Base-by-base conservation (phyloP, 2,329 filamentous ascomycete genomes). In the Colletotrichum lini region DNA sequence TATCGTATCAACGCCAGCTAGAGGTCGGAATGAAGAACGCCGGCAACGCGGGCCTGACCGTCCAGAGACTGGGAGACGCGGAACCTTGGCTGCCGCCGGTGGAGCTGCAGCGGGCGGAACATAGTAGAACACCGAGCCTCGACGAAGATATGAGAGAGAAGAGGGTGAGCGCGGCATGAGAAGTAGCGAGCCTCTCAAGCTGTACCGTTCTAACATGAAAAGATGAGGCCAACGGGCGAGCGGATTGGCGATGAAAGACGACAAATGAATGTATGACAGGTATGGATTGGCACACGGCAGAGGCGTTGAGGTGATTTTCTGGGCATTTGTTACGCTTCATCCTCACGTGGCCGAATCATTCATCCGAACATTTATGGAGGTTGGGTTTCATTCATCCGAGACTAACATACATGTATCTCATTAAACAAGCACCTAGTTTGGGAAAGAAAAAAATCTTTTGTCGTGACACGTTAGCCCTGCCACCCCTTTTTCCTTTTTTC, bases 1-100 rank as follows among this genome's bases (percentile, higher is more conserved):
- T 89, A 2, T 86, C 84, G 26, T 88, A 88, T 74, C 83, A 88
- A 75, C 81, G 83, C 56, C 88, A 90, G 74, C 68, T 88, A n/a
- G 86, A 86, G 72, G 83, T 84, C 4, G 87, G 88, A 0, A 82
- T 86, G 78, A 80, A 75, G 60, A 79, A 82, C 26, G 83, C 87
- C 0, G 86, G 84, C 0, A 81, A 79, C 38, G 80, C 82, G 3
- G 86, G 86, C 0, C 73, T 85, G 63, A 84, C 82, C 7, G 78
- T 76, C 4, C 84, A 86, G 74, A 77, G 79, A 4, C 75, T 82
- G 35, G 83, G 82, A 2, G 82, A 85, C 67, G 75, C 80, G 5
- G 73, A 74, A n/a, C 69, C 69, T 23, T 73, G 72, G 72, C 50
- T 66, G 18, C 66, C 70, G 13, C 70, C 67, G 10, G 23, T 15